Conservation (phyloP, 768 basidiomycete genomes). For the Lactarius hatsudake region DNA sequence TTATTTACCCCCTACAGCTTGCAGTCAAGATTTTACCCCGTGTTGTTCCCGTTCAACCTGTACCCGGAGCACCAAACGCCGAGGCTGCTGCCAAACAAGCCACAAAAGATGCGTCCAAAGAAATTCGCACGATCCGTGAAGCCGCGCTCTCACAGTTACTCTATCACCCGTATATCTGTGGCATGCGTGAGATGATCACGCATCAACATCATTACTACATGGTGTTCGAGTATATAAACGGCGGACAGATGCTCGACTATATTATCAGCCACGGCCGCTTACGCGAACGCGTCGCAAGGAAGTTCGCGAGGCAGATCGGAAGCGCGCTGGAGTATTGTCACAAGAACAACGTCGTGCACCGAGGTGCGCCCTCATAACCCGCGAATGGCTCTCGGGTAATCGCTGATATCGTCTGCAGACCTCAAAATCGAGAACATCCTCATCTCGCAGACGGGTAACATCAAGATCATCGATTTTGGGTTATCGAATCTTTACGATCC, state of each 20-base stretch:
- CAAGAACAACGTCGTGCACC: constrained; percentile 95
- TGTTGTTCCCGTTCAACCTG: constrained; percentile 57
- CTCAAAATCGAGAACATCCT: constrained; percentile 99
- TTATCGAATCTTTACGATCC: constrained; percentile 95
- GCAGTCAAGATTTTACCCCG: constrained; percentile 99
- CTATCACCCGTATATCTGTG: constrained; percentile 98
- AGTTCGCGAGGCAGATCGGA: constrained; percentile 97
- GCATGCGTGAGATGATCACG: constrained; percentile 98
- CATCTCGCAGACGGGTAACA: constrained; percentile 97
- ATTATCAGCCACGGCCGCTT: constrained; percentile 98
- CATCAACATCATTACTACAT: constrained; percentile 99
- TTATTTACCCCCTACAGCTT: constrained; percentile 49
- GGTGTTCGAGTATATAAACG: constrained; percentile 98
- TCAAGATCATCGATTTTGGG: constrained; percentile 99
- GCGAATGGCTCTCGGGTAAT: not conserved
- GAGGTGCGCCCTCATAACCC: constrained; percentile 48
- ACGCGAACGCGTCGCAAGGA: constrained; percentile 91
- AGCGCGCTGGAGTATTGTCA: constrained; percentile 97
- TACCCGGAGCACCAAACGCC: constrained; percentile 45
- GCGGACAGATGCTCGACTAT: constrained; percentile 99
- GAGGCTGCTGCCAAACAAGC: constrained; percentile 76
- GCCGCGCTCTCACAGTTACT: constrained; percentile 93
- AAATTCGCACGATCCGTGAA: constrained; percentile 93
- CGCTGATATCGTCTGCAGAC: constrained; percentile 43
- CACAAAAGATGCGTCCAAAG: constrained; percentile 89